These are phyloP conservation scores for Jaapia argillacea DNA, from an alignment of 768 basidiomycete genomes.

Conservation along the genomic window DNA sequence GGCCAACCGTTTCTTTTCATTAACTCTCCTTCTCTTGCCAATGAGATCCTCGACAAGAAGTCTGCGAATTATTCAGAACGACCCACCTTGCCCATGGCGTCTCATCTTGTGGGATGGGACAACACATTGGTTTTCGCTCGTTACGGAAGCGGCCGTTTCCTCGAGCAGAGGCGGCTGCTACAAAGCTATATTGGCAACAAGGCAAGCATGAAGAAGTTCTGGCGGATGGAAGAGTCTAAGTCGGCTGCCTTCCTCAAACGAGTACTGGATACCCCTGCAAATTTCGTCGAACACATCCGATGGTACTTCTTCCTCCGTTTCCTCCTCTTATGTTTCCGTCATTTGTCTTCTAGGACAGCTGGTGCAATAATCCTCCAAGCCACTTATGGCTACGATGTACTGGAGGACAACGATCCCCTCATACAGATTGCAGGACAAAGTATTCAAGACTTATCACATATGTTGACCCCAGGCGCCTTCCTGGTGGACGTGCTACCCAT, in stretches of 20 bases:
- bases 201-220: constrained; percentile 23
- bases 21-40: constrained; percentile 19
- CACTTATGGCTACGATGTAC: constrained; percentile 18
- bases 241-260: constrained; percentile 33
- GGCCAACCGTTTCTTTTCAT: too few relatives aligned
- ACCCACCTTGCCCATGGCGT: constrained; percentile 35
- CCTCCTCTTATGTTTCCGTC: too few relatives aligned
- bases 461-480: too few relatives aligned
- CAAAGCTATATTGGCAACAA: constrained; percentile 31
- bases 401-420: too few relatives aligned
- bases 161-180: constrained; percentile 30
- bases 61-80: constrained; percentile 59
- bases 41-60: too few relatives aligned
- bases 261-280: constrained; percentile 25
- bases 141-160: constrained; percentile 30
- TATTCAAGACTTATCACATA: too few relatives aligned
- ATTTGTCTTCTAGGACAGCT: constrained; percentile 13
- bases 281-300: constrained; percentile 28
- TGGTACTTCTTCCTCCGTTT: too few relatives aligned
- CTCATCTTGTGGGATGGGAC: too few relatives aligned
- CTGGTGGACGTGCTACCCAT: too few relatives aligned
- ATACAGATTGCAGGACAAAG: too few relatives aligned
- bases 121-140: constrained; percentile 27
- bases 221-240: constrained; percentile 27
- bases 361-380: constrained; percentile 17